These are phyloP conservation scores for Starmerella tilneyi DNA, from an alignment of 805 yeast species.

Conservation along the genomic window DNA sequence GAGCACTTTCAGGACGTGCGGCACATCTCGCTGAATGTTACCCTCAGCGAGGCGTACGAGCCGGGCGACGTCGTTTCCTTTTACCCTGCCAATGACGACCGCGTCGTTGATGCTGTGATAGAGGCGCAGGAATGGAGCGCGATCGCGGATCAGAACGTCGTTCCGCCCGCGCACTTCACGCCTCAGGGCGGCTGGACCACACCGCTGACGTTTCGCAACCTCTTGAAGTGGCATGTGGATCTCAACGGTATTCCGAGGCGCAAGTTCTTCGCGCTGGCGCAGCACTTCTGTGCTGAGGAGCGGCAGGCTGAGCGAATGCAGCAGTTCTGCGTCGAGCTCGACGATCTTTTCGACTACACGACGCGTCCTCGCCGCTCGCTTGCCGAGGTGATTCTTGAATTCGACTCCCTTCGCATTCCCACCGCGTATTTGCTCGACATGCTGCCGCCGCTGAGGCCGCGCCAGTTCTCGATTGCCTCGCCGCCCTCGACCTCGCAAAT, in stretches of 20 bases:
- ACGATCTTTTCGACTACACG: conserved; percentile 83
- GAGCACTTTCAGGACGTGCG: conserved; percentile 91
- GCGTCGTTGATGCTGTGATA: conserved; percentile 54
- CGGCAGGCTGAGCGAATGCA: conserved; percentile 64
- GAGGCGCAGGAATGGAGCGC: conserved; percentile 64
- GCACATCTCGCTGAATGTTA: conserved; percentile 39
- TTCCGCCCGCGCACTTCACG: background rate
- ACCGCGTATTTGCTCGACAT: conserved; percentile 63
- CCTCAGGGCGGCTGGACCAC: conserved; percentile 29
- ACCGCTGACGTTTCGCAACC: conserved; percentile 54
- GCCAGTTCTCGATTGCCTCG: conserved; percentile 80
- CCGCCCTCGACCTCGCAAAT: conserved; percentile 12
- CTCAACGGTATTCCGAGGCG: conserved; percentile 73
- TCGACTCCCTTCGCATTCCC: conserved; percentile 66
- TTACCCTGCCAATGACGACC: conserved; percentile 61
- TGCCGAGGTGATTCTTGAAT: conserved; percentile 73
- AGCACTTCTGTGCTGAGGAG: conserved; percentile 63
- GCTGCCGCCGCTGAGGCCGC: conserved; percentile 67
- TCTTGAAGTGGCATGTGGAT: conserved; percentile 73
- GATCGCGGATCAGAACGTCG: conserved; percentile 49
- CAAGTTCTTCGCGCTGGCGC: conserved; percentile 60
- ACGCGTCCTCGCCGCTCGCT: conserved; percentile 84
- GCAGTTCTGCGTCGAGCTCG: conserved; percentile 67
- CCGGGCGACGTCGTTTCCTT: conserved; percentile 80
- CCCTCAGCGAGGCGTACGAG: conserved; percentile 30